phyloP scores from a whole-genome alignment of 1,139 yeast genomes.

The Scheffersomyces illinoinensis region DNA sequence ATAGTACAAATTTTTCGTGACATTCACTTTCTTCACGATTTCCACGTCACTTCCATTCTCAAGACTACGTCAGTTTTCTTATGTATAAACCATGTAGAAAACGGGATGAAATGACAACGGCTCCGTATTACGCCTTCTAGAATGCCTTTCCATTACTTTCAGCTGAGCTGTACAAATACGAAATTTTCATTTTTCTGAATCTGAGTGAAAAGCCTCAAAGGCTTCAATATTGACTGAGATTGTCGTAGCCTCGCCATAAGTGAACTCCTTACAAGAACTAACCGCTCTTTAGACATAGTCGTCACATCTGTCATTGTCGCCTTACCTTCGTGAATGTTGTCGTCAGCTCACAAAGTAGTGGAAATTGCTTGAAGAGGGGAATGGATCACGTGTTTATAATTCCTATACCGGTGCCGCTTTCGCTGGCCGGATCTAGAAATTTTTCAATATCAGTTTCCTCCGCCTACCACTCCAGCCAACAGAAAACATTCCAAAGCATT shows the following conservation, averaged over 20 bases:
- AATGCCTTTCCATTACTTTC: too few species aligned
- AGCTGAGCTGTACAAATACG: too few species aligned
- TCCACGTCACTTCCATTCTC: too few species aligned
- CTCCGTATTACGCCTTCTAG: too few species aligned
- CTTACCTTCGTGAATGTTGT: neutral
- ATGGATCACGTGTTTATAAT: neutral
- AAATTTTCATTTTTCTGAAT: too few species aligned
- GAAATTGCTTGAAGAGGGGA: neutral
- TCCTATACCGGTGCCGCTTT: neutral
- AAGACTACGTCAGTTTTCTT: too few species aligned
- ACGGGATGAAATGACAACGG: too few species aligned
- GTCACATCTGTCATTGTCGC: neutral
- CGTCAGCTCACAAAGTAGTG: neutral
- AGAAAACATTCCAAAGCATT: neutral
- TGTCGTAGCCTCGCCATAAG: neutral
- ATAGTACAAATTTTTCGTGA: too few species aligned
- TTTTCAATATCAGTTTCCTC: neutral
- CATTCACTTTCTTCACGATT: too few species aligned
- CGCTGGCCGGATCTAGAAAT: slow-evolving; percentile 1
- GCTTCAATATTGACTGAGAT: too few species aligned
- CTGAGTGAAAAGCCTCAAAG: too few species aligned
- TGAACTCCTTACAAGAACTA: neutral
- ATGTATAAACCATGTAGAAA: too few species aligned
- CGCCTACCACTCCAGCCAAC: neutral
- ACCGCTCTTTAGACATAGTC: neutral